Percentiles rank a stretch among this genome's conserved stretches.
phyloP scores from a whole-genome alignment of 1,139 yeast genomes.

The Zygoascus meyerae region DNA sequence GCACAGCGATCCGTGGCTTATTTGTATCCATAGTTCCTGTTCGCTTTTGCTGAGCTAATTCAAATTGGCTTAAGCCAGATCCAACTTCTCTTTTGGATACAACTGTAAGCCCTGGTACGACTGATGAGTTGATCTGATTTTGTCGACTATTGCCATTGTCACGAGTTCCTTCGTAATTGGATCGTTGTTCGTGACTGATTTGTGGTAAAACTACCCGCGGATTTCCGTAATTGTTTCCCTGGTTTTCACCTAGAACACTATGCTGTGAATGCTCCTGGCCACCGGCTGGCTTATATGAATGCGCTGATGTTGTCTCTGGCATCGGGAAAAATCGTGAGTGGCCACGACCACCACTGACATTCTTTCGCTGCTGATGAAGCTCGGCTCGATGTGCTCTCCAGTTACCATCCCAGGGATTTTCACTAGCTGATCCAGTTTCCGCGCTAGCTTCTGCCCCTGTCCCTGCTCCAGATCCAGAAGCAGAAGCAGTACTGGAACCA shows the following conservation, averaged over 20 bases:
- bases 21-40: too few relatives aligned
- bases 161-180: background rate
- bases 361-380: background rate
- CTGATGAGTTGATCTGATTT: too few relatives aligned
- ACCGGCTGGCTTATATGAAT: too few relatives aligned
- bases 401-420: constrained; percentile 6
- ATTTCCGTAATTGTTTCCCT: background rate
- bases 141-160: too few relatives aligned
- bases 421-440: background rate
- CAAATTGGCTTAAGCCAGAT: too few relatives aligned
- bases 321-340: constrained; percentile 20
- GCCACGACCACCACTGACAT: constrained; percentile 11
- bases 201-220: constrained; percentile 6
- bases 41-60: too few relatives aligned
- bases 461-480: background rate
- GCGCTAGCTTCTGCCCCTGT: background rate
- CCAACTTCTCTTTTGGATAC: too few relatives aligned
- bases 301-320: constrained; percentile 1
- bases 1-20: too few relatives aligned
- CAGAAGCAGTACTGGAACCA: background rate
- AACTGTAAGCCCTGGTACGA: too few relatives aligned
- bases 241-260: too few relatives aligned
- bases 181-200: background rate
- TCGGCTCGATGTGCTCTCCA: constrained; percentile 9
- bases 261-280: too few relatives aligned